Evolutionary conservation across 768 basidiomycete genomes (phyloP).

Genomic region (Kondoa malvinella): DNA sequence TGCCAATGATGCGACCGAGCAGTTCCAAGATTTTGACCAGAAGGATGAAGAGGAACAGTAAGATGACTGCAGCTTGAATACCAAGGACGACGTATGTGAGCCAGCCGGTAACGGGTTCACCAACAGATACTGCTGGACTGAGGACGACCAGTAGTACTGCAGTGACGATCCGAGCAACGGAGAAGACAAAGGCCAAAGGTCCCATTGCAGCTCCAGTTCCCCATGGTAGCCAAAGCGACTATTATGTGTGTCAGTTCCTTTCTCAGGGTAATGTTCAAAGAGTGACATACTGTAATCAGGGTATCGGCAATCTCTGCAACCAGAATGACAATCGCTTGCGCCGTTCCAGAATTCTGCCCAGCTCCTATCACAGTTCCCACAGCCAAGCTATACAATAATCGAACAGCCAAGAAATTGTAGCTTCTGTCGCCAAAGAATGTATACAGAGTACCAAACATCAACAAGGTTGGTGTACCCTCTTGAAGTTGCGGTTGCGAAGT

Average conservation of each 20-base stretch:
- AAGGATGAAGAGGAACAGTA: slow-evolving; percentile 66
- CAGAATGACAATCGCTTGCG: slow-evolving; percentile 77
- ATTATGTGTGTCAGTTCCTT: neutral
- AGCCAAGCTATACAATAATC: slow-evolving; percentile 64
- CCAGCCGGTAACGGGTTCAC: slow-evolving; percentile 67
- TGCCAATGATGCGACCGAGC: slow-evolving; percentile 54
- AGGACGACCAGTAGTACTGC: slow-evolving; percentile 80
- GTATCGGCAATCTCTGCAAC: slow-evolving; percentile 74
- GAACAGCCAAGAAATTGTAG: slow-evolving; percentile 65
- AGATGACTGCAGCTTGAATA: slow-evolving; percentile 59
- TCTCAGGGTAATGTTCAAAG: slow-evolving; percentile 1
- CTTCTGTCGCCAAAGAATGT: slow-evolving; percentile 85
- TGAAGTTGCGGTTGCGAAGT: slow-evolving; percentile 80
- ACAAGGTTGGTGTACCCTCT: slow-evolving; percentile 79
- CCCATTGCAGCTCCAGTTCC: slow-evolving; percentile 94
- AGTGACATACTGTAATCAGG: slow-evolving; percentile 43
- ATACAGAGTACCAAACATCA: slow-evolving; percentile 79
- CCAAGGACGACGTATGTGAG: slow-evolving; percentile 81
- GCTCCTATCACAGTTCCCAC: slow-evolving; percentile 74
- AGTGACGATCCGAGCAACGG: slow-evolving; percentile 72
- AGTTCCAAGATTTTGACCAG: slow-evolving; percentile 71
- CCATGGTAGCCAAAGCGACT: slow-evolving; percentile 87
- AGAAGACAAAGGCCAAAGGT: slow-evolving; percentile 78
- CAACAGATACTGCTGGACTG: slow-evolving; percentile 68
- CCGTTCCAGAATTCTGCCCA: slow-evolving; percentile 73